Percentiles rank a stretch among this genome's conserved stretches.
These are phyloP conservation scores for Plasmopara muralis DNA, from an alignment of 352 stramenopile genomes.

Conservation along the genomic window DNA sequence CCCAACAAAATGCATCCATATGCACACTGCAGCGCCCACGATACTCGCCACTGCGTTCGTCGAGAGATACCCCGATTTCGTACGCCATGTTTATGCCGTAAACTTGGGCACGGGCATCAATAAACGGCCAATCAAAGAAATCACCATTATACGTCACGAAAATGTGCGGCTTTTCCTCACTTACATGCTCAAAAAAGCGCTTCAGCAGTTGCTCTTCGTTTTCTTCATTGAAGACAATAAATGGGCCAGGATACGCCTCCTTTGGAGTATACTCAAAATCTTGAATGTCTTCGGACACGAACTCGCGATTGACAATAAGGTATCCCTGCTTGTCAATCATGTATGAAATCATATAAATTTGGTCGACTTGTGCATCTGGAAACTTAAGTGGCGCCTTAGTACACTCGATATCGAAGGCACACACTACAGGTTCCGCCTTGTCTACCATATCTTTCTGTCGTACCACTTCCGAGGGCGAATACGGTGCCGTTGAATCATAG, in stretches of 20 bases:
- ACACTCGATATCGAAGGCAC: slow-evolving; percentile 99
- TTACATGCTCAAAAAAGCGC: slow-evolving; percentile 88
- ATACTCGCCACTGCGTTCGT: slow-evolving; percentile 86
- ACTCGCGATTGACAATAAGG: slow-evolving; percentile 95
- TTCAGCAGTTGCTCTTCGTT: slow-evolving; percentile 79
- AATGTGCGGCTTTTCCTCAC: slow-evolving; percentile 93
- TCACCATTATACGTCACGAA: slow-evolving; percentile 99
- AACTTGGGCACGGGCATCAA: slow-evolving; percentile 89
- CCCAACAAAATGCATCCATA: slow-evolving; percentile 98
- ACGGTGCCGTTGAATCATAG: slow-evolving; percentile 61
- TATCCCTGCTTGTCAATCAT: slow-evolving; percentile 96
- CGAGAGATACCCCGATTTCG: slow-evolving; percentile 80
- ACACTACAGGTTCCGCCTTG: slow-evolving; percentile 90
- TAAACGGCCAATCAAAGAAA: slow-evolving; percentile 99
- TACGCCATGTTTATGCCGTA: slow-evolving; percentile 89
- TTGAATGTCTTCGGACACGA: slow-evolving; percentile 95
- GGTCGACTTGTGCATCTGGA: slow-evolving; percentile 93
- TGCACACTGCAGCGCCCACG: slow-evolving; percentile 91
- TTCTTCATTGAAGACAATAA: slow-evolving; percentile 96
- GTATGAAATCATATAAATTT: slow-evolving; percentile 98
- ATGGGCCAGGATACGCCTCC: slow-evolving; percentile 83
- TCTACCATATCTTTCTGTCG: slow-evolving; percentile 86
- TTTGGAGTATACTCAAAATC: slow-evolving; percentile 99
- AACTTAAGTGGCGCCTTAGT: slow-evolving; percentile 99
- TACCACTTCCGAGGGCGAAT: slow-evolving; percentile 39